Evolutionary conservation across 768 basidiomycete genomes (phyloP), one percentile per base, ranked within the genome.

Genomic region (Dacryopinax spathularia): DNA sequence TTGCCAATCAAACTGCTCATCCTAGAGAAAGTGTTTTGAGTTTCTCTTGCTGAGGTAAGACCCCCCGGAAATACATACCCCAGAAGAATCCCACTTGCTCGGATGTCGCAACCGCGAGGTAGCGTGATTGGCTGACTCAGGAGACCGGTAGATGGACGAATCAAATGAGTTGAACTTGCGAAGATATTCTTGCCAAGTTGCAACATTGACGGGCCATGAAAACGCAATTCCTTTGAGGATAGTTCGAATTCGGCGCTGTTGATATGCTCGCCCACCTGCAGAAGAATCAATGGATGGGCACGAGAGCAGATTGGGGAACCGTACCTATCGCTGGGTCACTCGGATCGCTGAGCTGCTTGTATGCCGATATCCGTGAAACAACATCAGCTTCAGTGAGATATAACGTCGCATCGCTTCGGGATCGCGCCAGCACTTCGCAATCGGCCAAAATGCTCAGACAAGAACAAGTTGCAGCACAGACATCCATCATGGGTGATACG

Each of bases 1-100:
- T 69, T 89, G 86, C 91, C 92, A 96, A 67, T 91, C 87, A 35
- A 79, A 81, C 39, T 84, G 81, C 67, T 83, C 79, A 20, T 90
- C 88, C 88, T 91, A 61, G 16, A 25, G 29, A 5, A 36, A 15
- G n/a, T n/a, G n/a, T n/a, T 20, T 36, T 61, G 2, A 63, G 33
- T 15, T 25, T 48, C n/a, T 16, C 2, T 20, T 29, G 48, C 25
- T 56, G 25, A 29, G 18, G 9, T 56, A 5, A 29, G 25, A 18
- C 16, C 29, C 25, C 31, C 31, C 13, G n/a, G n/a, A n/a, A 56
- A 18, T 41, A 31, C 48, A 15, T 29, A 56, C 48, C 25, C 48
- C 48, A 5, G 56, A 65, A 9, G 44, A 60, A 33, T 41, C 48
- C 33, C 60, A 61, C n/a, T 20, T 9, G 33, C 36, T 61, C 9